Base-by-base conservation (phyloP, 441 rosid species). In the Manihot esculenta region DNA sequence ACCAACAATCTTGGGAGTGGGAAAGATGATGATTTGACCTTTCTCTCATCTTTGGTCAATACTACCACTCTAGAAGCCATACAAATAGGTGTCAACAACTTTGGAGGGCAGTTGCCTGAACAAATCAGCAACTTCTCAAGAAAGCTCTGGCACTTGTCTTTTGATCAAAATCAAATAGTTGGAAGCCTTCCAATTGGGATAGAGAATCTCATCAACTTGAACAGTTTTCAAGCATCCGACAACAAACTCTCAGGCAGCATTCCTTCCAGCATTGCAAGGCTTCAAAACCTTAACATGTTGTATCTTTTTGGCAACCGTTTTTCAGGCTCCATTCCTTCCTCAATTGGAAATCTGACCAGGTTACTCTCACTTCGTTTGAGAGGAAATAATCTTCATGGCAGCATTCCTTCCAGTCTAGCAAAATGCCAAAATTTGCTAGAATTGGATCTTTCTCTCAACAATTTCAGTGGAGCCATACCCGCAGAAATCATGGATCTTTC, bases 1-100 rank as follows among this genome's bases (percentile, higher is more conserved):
- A 6, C 12, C 0, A 76, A 76, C 61, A 58, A 66, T 14, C 61
- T 80, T 24, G 76, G 74, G 12, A 17, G 49, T 7, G 76, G 76
- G 0, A 26, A 48, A 15, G 58, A 59, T 10, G 42, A 66, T 27
- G 75, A 77, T 1, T 62, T 71, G 61, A 64, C 13, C 30, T 77
- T 77, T 42, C 38, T 80, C 6, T 18, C 55, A 14, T 63, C 64
- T 2, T 60, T 77, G 26, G 20, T 63, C 15, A 74, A 72, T 41
- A 38, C 74, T 13, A 69, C 13, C 13, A 9, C 18, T 45, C 9
- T 77, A 42, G 59, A 2, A 15, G 0, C 0, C 0, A 0, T 77
- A 45, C 18, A 3, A 10, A 13, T 74, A 7, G 24, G 42, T 17
- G 41, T 65, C 57, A 70, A 70, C 35, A 70, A 64, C 23, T 64